Evolutionary conservation across 192 early-diverging fungal species (phyloP).

Genomic region (Backusella sp.): DNA sequence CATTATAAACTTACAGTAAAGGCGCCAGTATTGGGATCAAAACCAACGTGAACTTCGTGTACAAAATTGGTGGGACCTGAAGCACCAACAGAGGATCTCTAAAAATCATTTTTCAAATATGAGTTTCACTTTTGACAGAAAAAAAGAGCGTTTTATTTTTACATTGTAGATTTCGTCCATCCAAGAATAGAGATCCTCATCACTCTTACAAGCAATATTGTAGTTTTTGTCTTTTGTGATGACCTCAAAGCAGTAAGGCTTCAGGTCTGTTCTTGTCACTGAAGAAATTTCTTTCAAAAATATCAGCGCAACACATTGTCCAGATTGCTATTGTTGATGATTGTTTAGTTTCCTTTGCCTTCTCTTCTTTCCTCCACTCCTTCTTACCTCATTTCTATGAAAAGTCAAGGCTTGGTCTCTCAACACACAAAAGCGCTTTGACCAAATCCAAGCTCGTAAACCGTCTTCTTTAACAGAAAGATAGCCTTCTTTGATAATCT

Average conservation of each 20-base stretch:
- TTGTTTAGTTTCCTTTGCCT: not conserved
- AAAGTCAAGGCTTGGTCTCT: slow-evolving; percentile 88
- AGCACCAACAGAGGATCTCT: slow-evolving; percentile 78
- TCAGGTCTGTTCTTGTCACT: slow-evolving; percentile 84
- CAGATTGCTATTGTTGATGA: slow-evolving; percentile 58
- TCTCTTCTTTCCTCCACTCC: not conserved
- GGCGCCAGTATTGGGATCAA: slow-evolving; percentile 61
- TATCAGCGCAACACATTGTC: slow-evolving; percentile 85
- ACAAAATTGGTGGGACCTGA: slow-evolving; percentile 86
- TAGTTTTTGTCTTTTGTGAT: slow-evolving; percentile 92
- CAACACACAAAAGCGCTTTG: slow-evolving; percentile 86
- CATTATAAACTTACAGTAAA: slow-evolving; percentile 49
- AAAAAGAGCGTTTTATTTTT: not conserved
- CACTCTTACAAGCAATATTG: slow-evolving; percentile 88
- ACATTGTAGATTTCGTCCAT: slow-evolving; percentile 97
- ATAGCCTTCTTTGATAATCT: slow-evolving; percentile 78
- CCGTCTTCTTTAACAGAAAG: slow-evolving; percentile 89
- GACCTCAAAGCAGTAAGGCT: slow-evolving; percentile 93
- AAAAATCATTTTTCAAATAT: not conserved
- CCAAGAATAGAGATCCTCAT: slow-evolving; percentile 98
- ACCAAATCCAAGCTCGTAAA: slow-evolving; percentile 90
- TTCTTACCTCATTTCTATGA: slow-evolving; percentile 87
- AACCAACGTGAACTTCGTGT: slow-evolving; percentile 78
- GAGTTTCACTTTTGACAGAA: not conserved
- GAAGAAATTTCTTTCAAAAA: slow-evolving; percentile 91